These are phyloP conservation scores for Arctium lappa DNA, from an alignment of 129 eudicot genomes.

Conservation along the genomic window DNA sequence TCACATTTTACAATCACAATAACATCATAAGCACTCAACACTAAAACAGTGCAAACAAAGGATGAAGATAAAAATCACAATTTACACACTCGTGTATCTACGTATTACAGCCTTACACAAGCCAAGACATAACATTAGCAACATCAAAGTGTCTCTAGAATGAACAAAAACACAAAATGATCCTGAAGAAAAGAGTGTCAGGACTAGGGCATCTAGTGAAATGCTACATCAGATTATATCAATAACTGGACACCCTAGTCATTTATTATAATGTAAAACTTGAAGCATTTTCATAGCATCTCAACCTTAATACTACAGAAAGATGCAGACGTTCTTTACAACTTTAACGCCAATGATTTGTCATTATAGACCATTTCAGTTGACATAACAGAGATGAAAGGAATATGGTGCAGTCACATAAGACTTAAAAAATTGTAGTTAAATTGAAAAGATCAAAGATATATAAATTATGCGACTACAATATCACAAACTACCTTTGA, in stretches of 20 bases:
- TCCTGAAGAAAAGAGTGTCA: background rate
- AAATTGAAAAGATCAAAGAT: background rate
- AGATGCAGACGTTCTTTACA: background rate
- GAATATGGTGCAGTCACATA: background rate
- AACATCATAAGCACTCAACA: background rate
- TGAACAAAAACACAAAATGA: background rate
- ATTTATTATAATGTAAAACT: background rate
- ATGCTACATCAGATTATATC: background rate
- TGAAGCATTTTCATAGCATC: background rate
- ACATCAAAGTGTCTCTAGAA: background rate
- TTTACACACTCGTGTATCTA: background rate
- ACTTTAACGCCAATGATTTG: background rate
- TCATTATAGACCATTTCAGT: background rate
- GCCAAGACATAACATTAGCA: background rate
- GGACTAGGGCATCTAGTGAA: background rate
- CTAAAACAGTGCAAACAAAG: background rate
- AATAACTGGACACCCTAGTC: background rate
- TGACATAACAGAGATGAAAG: background rate
- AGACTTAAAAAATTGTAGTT: background rate
- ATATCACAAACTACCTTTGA: background rate
- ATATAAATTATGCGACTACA: background rate
- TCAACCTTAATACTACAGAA: background rate
- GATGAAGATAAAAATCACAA: background rate
- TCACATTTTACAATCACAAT: background rate
- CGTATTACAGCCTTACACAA: background rate